phyloP scores from a whole-genome alignment of 2,329 filamentous ascomycete species.

The Nemania sp. region DNA sequence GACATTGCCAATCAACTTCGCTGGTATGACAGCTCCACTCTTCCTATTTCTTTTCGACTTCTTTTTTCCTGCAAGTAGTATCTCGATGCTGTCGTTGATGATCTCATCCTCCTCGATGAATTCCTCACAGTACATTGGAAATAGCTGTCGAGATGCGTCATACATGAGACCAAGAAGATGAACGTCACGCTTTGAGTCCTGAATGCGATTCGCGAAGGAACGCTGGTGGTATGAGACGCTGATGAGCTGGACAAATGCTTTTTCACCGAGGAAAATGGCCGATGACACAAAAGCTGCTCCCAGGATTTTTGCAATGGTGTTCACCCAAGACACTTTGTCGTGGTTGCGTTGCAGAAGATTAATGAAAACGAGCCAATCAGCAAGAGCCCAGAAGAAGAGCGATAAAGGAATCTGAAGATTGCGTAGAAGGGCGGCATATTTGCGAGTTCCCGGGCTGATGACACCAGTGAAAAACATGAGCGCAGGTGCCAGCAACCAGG shows the following conservation, averaged over 20 bases:
- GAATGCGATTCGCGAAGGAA: conserved; percentile 81
- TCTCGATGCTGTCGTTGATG: conserved; percentile 82
- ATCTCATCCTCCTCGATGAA: conserved; percentile 90
- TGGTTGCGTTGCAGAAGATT: conserved; percentile 50
- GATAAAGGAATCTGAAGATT: conserved; percentile 69
- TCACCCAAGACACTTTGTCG: conserved; percentile 55
- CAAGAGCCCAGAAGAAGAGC: conserved; percentile 70
- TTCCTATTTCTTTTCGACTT: conserved; percentile 48
- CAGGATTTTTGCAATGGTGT: conserved; percentile 66
- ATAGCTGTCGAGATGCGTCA: conserved; percentile 84
- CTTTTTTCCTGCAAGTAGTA: conserved; percentile 64
- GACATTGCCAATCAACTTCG: conserved; percentile 75
- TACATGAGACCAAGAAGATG: conserved; percentile 82
- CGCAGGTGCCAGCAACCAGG: conserved; percentile 61
- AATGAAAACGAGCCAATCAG: conserved; percentile 65
- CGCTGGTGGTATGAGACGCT: conserved; percentile 85
- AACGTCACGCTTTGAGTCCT: conserved; percentile 86
- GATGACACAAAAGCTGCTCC: conserved; percentile 70
- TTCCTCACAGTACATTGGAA: conserved; percentile 89
- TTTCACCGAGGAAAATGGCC: conserved; percentile 75
- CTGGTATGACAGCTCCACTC: conserved; percentile 71
- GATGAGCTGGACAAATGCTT: conserved; percentile 79
- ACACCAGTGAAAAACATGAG: conserved; percentile 74
- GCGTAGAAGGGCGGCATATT: conserved; percentile 68
- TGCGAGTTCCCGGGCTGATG: conserved; percentile 70